Evolutionary conservation across 805 yeast genomes (phyloP), one percentile per base, ranked within the genome.

Genomic region (Pichia sporocuriosa): DNA sequence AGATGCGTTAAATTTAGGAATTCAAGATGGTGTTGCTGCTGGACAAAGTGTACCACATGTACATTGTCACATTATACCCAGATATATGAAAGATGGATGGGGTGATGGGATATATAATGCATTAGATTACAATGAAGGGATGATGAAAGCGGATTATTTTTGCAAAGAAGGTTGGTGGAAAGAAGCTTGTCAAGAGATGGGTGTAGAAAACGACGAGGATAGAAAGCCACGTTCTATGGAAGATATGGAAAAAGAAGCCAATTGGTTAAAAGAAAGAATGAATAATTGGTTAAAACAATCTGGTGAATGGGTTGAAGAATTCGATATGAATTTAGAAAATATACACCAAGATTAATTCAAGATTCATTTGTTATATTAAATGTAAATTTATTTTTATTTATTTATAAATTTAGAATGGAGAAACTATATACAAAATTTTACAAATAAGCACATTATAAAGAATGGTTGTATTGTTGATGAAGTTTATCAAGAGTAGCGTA

Each of bases 41-140:
- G 98, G 98, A 4, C 98, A 93, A 58, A 77, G 89, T n/a, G 81
- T 93, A 2, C 95, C 97, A 5, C 98, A 93, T 62, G 70, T 90
- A 23, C 98, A 93, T 60, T 83, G 96, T 17, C 99, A 93, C 59
- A 65, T 93, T 16, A 88, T 93, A 17, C 99, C 99, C 6, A 70
- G 99, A 31, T 79, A 72, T 57, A 62, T 77, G 35, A 66, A 67
- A 4, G 81, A 83, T 53, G 65, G 65, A 1, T 65, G 58, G 32
- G 87, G 87, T 1, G 96, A 86, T 57, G 79, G 75, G 30, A 72
- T 93, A 24, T 87, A 93, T 58, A 66, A 65, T n/a, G 62, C 69
- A 51, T 58, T 93, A 38, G 88, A 86, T 44, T 54, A 63, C 5
- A 53, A 66, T 39, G 81, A 79, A 45, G 69, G 75, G 50, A 76